These are phyloP conservation scores for Ogataea parapolymorpha DNA, from an alignment of 805 yeast species.

Conservation along the genomic window DNA sequence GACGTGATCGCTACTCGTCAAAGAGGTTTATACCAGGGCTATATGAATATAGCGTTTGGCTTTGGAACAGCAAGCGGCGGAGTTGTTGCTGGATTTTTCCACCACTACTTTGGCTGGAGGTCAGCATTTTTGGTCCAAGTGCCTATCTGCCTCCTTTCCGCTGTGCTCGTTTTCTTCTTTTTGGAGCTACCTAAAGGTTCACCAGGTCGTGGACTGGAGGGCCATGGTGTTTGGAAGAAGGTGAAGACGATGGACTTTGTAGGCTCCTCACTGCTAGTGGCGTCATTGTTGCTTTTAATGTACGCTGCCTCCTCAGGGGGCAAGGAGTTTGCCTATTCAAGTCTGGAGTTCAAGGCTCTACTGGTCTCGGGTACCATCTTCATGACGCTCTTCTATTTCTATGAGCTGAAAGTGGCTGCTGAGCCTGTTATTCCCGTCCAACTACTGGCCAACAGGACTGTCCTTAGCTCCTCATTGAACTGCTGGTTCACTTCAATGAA, in stretches of 20 bases:
- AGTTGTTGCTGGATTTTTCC: constrained; percentile 54
- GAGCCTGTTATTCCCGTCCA: constrained; percentile 69
- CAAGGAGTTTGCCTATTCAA: constrained; percentile 45
- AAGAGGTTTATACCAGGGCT: constrained; percentile 80
- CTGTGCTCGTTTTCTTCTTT: constrained; percentile 34
- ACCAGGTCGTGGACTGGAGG: constrained; percentile 51
- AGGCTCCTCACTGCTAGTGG: constrained; percentile 62
- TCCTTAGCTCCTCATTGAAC: constrained; percentile 60
- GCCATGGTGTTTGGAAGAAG: constrained; percentile 42
- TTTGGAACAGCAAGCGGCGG: constrained; percentile 77
- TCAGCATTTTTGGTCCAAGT: constrained; percentile 52
- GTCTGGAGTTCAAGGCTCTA: constrained; percentile 36
- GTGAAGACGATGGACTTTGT: constrained; percentile 59
- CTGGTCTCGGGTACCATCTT: constrained; percentile 34
- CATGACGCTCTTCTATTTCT: constrained; percentile 42
- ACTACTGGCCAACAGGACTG: constrained; percentile 56
- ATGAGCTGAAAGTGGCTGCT: constrained; percentile 48
- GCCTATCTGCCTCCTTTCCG: constrained; percentile 47
- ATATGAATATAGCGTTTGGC: constrained; percentile 73
- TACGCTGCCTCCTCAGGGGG: constrained; percentile 68
- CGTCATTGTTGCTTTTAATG: constrained; percentile 56
- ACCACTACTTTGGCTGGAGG: constrained; percentile 62
- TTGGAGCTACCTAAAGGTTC: constrained; percentile 41
- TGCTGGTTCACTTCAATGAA: constrained; percentile 73
- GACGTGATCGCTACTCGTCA: constrained; percentile 75